Percentiles rank a stretch among this genome's conserved stretches.
Conservation (phyloP, 495 filamentous ascomycete species). For the Talaromyces proteolyticus region DNA sequence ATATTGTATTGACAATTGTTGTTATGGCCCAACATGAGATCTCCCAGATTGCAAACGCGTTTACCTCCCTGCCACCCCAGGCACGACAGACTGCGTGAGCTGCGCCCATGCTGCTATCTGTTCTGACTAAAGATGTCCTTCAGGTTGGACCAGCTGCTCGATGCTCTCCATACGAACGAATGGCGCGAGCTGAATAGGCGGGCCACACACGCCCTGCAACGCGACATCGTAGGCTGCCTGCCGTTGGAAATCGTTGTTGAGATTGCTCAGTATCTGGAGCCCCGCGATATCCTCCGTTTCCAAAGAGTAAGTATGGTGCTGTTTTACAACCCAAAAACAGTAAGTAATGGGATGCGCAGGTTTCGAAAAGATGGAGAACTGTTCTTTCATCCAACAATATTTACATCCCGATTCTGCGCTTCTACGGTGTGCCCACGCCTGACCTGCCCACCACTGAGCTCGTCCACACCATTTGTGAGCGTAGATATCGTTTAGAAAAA, state of each 20-base stretch:
- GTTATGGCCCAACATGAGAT: too few species aligned
- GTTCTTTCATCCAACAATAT: slow-evolving; percentile 19
- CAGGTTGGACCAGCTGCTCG: slow-evolving; percentile 23
- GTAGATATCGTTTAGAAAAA: background rate
- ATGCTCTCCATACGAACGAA: slow-evolving; percentile 22
- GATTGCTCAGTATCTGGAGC: slow-evolving; percentile 14
- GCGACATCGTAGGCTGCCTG: slow-evolving; percentile 27
- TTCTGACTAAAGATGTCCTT: slow-evolving; percentile 1
- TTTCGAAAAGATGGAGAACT: slow-evolving; percentile 26
- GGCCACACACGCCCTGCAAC: slow-evolving; percentile 16
- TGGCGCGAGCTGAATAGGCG: slow-evolving; percentile 24
- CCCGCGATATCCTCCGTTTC: slow-evolving; percentile 20
- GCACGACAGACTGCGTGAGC: slow-evolving; percentile 11
- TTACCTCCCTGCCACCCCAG: slow-evolving; percentile 6
- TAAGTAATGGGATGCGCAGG: slow-evolving; percentile 8
- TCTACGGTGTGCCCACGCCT: slow-evolving; percentile 9
- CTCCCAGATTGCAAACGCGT: slow-evolving; percentile 1
- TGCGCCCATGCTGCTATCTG: background rate
- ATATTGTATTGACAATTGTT: too few species aligned
- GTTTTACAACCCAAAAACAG: too few species aligned
- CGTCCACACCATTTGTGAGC: background rate
- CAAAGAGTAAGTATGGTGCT: too few species aligned
- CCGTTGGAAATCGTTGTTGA: slow-evolving; percentile 25
- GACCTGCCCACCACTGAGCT: background rate
- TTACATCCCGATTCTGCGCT: slow-evolving; percentile 10